These are phyloP conservation scores for Sporothrix dimorphospora DNA, from an alignment of 2,329 filamentous ascomycete genomes.

Conservation along the genomic window DNA sequence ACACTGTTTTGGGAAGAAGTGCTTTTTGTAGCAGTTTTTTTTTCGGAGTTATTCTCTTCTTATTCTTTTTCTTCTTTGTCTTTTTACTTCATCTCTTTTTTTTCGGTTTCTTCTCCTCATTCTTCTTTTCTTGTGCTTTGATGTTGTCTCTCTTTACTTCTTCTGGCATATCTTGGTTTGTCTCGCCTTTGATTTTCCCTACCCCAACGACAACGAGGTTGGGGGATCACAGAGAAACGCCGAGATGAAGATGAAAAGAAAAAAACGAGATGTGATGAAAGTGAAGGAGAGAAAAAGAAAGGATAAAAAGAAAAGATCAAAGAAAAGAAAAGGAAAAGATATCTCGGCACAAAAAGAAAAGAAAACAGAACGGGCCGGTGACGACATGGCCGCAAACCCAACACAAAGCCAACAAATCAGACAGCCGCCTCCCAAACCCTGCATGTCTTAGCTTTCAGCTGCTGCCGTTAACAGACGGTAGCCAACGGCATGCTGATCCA, in stretches of 20 bases:
- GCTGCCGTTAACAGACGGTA: not conserved
- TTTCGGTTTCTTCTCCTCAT: not conserved
- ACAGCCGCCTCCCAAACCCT: not conserved
- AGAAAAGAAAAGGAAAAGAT: not conserved
- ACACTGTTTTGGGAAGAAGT: not conserved
- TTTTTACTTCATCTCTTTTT: no score
- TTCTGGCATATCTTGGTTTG: not conserved
- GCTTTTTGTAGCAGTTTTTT: not conserved
- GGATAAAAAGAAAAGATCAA: no score
- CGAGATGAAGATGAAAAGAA: not conserved
- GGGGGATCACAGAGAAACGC: constrained; percentile 15
- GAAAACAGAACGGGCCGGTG: not conserved
- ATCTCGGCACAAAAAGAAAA: no score
- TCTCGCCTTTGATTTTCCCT: not conserved
- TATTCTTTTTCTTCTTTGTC: not conserved
- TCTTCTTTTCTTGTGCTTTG: not conserved
- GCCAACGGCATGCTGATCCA: constrained; percentile 8
- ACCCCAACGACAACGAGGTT: not conserved
- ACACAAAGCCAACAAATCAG: not conserved
- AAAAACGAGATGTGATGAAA: not conserved
- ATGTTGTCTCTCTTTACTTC: not conserved
- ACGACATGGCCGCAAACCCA: not conserved
- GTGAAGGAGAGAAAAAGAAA: no score
- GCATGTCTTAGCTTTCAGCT: constrained; percentile 4
- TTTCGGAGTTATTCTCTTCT: not conserved